These are phyloP conservation scores for Termitomyces sp. DNA, from an alignment of 768 basidiomycete genomes.

Conservation along the genomic window DNA sequence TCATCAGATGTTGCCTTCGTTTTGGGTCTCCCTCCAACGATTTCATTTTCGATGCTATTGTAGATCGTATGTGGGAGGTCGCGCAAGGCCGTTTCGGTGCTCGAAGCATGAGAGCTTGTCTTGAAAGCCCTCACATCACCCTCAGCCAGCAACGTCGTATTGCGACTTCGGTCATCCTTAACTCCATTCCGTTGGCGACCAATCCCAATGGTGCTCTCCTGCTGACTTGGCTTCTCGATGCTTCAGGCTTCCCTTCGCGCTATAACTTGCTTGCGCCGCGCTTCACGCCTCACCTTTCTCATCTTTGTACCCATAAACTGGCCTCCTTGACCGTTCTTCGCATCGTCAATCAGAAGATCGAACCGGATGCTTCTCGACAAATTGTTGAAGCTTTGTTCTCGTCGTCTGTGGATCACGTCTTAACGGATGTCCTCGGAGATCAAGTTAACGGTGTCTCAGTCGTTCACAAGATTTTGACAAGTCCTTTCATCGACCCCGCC, in stretches of 20 bases:
- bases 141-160: conserved; percentile 92
- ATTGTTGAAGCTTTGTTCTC: conserved; percentile 88
- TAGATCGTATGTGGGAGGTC: conserved; percentile 97
- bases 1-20: conserved; percentile 73
- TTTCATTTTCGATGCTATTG: conserved; percentile 97
- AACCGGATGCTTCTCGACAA: conserved; percentile 80
- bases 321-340: conserved; percentile 92
- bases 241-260: conserved; percentile 91
- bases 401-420: conserved; percentile 83
- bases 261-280: conserved; percentile 93
- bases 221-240: conserved; percentile 95
- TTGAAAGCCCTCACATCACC: conserved; percentile 86
- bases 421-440: conserved; percentile 92
- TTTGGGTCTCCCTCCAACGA: conserved; percentile 89
- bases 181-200: conserved; percentile 95
- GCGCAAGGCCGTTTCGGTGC: conserved; percentile 98
- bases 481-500: conserved; percentile 70
- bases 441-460: conserved; percentile 95
- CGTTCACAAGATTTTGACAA: conserved; percentile 88
- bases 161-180: conserved; percentile 90
- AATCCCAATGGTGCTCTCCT: conserved; percentile 96
- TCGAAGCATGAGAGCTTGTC: conserved; percentile 93
- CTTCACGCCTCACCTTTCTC: conserved; percentile 93
- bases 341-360: conserved; percentile 95
- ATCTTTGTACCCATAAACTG: conserved; percentile 96